These are phyloP conservation scores for Limtongozyma cylindracea DNA, from an alignment of 805 yeast species.

Conservation along the genomic window DNA sequence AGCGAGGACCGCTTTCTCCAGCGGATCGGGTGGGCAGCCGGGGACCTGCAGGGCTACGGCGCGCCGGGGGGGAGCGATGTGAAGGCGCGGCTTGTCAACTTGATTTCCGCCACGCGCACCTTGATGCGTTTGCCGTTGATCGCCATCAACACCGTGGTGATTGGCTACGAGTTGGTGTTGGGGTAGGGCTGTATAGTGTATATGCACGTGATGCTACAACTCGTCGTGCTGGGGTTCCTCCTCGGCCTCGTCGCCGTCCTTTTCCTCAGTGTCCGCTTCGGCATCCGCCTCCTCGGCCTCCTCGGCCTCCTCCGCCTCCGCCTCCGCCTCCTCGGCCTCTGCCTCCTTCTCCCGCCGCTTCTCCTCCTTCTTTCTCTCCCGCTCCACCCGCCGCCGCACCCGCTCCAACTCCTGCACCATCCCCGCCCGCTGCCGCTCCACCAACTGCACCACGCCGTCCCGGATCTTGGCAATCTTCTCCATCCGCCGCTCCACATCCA, in stretches of 20 bases:
- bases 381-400: no score
- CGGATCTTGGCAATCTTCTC: not conserved
- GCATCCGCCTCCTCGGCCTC: constrained; percentile 88
- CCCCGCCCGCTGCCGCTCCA: no score
- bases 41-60: constrained; percentile 2
- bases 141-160: constrained; percentile 36
- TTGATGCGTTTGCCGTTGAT: constrained; percentile 54
- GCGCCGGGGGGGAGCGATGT: constrained; percentile 10
- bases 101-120: constrained; percentile 55
- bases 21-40: constrained; percentile 18
- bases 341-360: no score
- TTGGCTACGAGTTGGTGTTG: constrained; percentile 40
- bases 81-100: constrained; percentile 30
- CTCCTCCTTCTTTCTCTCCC: no score
- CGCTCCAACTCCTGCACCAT: no score
- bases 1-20: constrained; percentile 62
- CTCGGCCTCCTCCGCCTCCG: constrained; percentile 75
- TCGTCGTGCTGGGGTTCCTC: constrained; percentile 1
- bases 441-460: no score
- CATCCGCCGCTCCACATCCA: not conserved
- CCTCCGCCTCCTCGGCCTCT: no score
- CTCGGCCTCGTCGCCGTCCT: constrained; percentile 7
- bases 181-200: constrained; percentile 13
- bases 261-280: constrained; percentile 40
- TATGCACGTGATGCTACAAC: not conserved